phyloP scores from a whole-genome alignment of 2,329 filamentous ascomycete genomes.

The Epichloe sylvatica region DNA sequence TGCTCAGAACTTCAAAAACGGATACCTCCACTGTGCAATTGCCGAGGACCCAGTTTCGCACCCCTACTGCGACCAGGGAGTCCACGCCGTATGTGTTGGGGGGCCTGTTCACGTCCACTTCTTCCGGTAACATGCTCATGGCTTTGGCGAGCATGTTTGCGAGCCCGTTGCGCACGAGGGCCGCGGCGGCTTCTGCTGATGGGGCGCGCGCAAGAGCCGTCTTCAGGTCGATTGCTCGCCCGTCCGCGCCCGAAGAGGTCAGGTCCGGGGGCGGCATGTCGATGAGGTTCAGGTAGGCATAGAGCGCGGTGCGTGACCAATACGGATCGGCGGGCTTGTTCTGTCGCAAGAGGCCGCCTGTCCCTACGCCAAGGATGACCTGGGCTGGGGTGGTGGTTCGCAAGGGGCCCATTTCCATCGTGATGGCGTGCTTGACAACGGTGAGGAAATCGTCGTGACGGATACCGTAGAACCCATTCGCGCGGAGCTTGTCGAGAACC shows the following conservation, averaged over 20 bases:
- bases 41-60: slow-evolving; percentile 36
- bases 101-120: slow-evolving; percentile 29
- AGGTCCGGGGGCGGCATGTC: slow-evolving; percentile 27
- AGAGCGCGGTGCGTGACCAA: slow-evolving; percentile 37
- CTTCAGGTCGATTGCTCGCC: slow-evolving; percentile 16
- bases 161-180: slow-evolving; percentile 24
- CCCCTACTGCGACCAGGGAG: slow-evolving; percentile 38
- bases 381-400: slow-evolving; percentile 27
- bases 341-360: slow-evolving; percentile 38
- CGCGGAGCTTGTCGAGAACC: slow-evolving; percentile 33
- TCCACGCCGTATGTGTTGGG: slow-evolving; percentile 36
- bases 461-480: slow-evolving; percentile 40
- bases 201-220: slow-evolving; percentile 18
- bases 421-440: slow-evolving; percentile 33
- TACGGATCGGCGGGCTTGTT: slow-evolving; percentile 39
- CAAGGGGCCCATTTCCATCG: slow-evolving; percentile 15
- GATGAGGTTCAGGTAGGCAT: slow-evolving; percentile 32
- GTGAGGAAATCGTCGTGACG: slow-evolving; percentile 35
- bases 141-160: slow-evolving; percentile 28
- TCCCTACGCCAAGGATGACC: slow-evolving; percentile 38
- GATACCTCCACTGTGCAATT: slow-evolving; percentile 31
- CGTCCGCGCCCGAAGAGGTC: slow-evolving; percentile 5
- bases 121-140: slow-evolving; percentile 30
- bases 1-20: slow-evolving; percentile 34
- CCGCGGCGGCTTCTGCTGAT: slow-evolving; percentile 16